Base-by-base conservation (phyloP, 352 stramenopile species). In the Thalassiosira oceanica region DNA sequence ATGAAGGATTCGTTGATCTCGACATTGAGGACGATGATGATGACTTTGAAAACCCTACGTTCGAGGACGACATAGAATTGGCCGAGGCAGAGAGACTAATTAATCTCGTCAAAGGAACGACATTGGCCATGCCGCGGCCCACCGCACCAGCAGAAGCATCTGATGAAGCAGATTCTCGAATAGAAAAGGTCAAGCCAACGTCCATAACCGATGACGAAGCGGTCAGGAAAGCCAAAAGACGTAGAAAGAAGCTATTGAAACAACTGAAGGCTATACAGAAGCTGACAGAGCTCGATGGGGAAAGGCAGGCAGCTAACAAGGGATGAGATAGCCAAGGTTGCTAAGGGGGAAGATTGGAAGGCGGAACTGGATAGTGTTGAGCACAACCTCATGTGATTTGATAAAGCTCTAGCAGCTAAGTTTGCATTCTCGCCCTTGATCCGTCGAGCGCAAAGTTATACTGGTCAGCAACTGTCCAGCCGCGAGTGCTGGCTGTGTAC, bases 311-410 rank as follows among this genome's bases (percentile, higher is more conserved):
- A 21, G 52, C 80, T 27, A 80, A 78, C 53, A 43, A 72, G 15
- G n/a, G 74, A 86, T 24, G 68, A 86, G 35, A 26, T 61, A 15
- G 58, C 67, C 16, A 86, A 86, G 39, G 44, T 86, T 27, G 56
- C 53, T 0, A 83, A 70, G 28, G 73, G 84, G 33, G 42, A 63
- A 6, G 51, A 74, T 44, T 84, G 68, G 68, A 65, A 20, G 2
- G 42, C 36, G 13, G 73, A 86, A 45, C 33, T 86, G 27, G 78
- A 83, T 46, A 73, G 57, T 63, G 49, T 84, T 5, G 73, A 86
- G 36, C 78, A 85, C 50, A 85, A 85, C 73, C 62, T 84, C 35
- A 75, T 78, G 58, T 79, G 62, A 54, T n/a, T n/a, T 41, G 11
- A 43, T 50, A 16, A 46, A 53, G 16, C 31, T n/a, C n/a, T 37